Conservation (phyloP, 208 protist species). For the Blechomonas ayalai region DNA sequence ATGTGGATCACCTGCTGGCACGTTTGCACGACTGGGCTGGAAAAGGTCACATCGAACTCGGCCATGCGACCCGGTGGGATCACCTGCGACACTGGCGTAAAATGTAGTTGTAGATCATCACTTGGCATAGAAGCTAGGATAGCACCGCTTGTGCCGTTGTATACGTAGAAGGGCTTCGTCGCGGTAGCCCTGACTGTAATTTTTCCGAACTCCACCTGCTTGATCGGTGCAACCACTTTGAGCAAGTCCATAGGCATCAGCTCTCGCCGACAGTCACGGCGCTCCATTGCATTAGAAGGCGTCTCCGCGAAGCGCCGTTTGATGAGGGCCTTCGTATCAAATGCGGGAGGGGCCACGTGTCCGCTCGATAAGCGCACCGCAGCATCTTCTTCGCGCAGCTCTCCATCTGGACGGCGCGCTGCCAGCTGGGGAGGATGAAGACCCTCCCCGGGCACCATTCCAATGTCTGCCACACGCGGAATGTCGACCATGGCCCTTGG, state of each 20-base stretch:
- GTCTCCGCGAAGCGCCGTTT: conserved; percentile 71
- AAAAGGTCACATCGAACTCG: conserved; percentile 88
- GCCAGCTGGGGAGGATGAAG: conserved; percentile 52
- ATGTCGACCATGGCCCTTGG: neutral
- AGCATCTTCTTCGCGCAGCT: conserved; percentile 14
- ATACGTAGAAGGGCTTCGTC: conserved; percentile 83
- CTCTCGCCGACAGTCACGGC: conserved; percentile 86
- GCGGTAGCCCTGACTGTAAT: conserved; percentile 79
- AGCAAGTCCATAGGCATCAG: conserved; percentile 84
- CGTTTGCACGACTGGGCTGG: conserved; percentile 41
- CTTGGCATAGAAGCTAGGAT: conserved; percentile 72
- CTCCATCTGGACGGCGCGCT: conserved; percentile 4
- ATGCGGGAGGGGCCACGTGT: conserved; percentile 41
- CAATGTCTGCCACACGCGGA: conserved; percentile 53
- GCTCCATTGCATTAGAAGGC: conserved; percentile 76
- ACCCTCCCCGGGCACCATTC: conserved; percentile 79
- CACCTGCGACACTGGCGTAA: conserved; percentile 78
- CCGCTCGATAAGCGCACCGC: conserved; percentile 11
- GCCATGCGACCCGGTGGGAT: conserved; percentile 84
- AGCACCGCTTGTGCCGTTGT: conserved; percentile 75
- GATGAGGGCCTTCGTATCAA: conserved; percentile 79
- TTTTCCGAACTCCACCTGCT: conserved; percentile 84
- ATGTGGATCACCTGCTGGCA: conserved; percentile 86
- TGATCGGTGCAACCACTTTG: conserved; percentile 65
- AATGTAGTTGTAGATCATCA: conserved; percentile 54